Evolutionary conservation across 2,329 filamentous ascomycete genomes (phyloP), one percentile per base, ranked within the genome.

Genomic region (Pseudogymnoascus sp.): DNA sequence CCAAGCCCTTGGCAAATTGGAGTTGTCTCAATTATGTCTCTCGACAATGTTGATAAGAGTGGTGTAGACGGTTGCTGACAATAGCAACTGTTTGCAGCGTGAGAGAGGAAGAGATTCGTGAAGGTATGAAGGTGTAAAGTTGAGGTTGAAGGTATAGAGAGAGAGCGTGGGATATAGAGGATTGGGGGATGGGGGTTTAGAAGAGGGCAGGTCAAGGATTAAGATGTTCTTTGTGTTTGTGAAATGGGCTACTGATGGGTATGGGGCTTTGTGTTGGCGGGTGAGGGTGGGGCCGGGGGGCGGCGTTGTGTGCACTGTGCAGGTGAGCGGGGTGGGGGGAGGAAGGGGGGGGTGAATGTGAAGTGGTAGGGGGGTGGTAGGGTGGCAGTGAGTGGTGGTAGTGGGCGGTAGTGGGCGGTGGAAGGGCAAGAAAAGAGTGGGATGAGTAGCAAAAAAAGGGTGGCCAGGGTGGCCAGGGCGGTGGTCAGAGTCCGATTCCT

Each of bases 1-100:
- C 44, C 44, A 53, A 53, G 44, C 44, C 44, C 44, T 53, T 53
- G 44, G 44, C 44, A 53, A 53, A 53, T 53, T 53, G 44, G 44
- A 17, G 44, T n/a, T 53, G 44, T 53, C 44, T 53, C 44, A 53
- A 53, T 53, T 2, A 53, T 53, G 44, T 53, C 44, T 53, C 44
- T 53, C 15, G 44, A 53, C 23, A 53, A 53, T 28, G 44, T 53
- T 28, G 15, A 53, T 31, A 31, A 31, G 44, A 10, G 15, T 0
- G 10, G 7, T 1, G 8, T 5, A 1, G n/a, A 9, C n/a, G 23
- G 44, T 11, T 17, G 15, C 23, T 11, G 10, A 8, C n/a, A 6
- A 10, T 53, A 17, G 44, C 23, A 21, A 53, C 44, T 23, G 23
- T 53, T 53, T 53, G 13, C 15, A 31, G 23, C 3, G 23, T 11